phyloP scores from a whole-genome alignment of 1,139 yeast genomes.

The Pichia norvegensis region DNA sequence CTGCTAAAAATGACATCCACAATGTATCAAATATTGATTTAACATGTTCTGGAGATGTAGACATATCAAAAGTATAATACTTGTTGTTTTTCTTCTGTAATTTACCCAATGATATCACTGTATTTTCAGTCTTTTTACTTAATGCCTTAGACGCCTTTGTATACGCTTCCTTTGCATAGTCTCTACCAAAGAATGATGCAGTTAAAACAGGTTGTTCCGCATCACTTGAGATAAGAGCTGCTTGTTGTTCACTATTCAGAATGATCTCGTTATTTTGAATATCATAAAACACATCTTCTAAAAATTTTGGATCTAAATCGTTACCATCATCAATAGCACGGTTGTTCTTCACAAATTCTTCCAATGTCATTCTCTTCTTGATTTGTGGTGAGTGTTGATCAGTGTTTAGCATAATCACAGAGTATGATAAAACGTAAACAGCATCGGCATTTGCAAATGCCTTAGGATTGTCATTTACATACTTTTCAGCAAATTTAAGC shows the following conservation, averaged over 20 bases:
- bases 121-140: conserved; percentile 79
- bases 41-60: conserved; percentile 79
- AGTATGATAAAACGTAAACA: conserved; percentile 86
- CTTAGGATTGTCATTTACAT: conserved; percentile 77
- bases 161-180: conserved; percentile 76
- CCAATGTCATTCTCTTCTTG: conserved; percentile 77
- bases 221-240: conserved; percentile 68
- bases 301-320: conserved; percentile 68
- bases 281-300: conserved; percentile 64
- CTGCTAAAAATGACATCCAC: conserved; percentile 97
- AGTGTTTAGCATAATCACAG: conserved; percentile 88
- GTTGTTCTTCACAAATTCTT: conserved; percentile 79
- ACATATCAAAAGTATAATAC: conserved; percentile 42
- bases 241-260: conserved; percentile 87
- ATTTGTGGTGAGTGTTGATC: conserved; percentile 88
- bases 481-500: conserved; percentile 94
- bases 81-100: conserved; percentile 31
- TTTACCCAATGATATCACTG: conserved; percentile 65
- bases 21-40: conserved; percentile 86
- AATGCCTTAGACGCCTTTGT: conserved; percentile 88
- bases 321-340: conserved; percentile 91
- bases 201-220: conserved; percentile 37
- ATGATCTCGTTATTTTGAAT: conserved; percentile 81
- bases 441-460: conserved; percentile 89
- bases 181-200: conserved; percentile 62